Evolutionary conservation across 2,329 filamentous ascomycete species (phyloP), one percentile per base, ranked within the genome.

Genomic region (Fusarium newnesense): DNA sequence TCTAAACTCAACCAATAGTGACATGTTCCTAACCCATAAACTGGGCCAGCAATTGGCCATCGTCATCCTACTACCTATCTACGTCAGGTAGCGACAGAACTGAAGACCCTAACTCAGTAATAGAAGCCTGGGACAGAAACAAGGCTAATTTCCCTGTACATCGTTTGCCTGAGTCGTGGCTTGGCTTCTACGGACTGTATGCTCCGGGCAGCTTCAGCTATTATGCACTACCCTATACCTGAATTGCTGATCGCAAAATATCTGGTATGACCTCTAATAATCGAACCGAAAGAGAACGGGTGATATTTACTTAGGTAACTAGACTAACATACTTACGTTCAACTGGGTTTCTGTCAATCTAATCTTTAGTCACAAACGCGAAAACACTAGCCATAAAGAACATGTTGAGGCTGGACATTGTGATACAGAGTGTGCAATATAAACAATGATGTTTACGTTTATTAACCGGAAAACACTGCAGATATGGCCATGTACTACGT

Each of bases 31-130:
- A 46, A 42, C 37, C 37, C 47, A 34, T 32, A 57, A 21, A n/a
- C 50, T 49, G 24, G 30, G 21, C 19, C 36, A 50, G 34, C 26
- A 21, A 36, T 50, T 52, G 24, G 32, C 24, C 30, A 46, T 42
- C 50, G 50, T 47, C 65, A 69, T 64, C 39, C 53, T n/a, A 49
- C 42, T 60, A 49, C 34, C 9, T 18, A 53, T 28, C 28, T n/a
- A 32, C 19, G 30, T 21, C 26, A 21, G 7, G 28, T 30, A 21
- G 34, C 24, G 19, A 21, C 50, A 53, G 50, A 42, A 40, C 24
- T 28, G 9, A 16, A 43, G 34, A 18, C 21, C 32, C 13, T 39
- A 19, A n/a, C 26, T 49, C 39, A 36, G 26, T 42, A 24, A 46
- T 13, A n/a, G 32, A 19, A 46, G 19, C 46, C 47, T 19, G 21